Evolutionary conservation across 2,329 filamentous ascomycete genomes (phyloP), one percentile per base, ranked within the genome.

Genomic region (Pseudogymnoascus sp.): DNA sequence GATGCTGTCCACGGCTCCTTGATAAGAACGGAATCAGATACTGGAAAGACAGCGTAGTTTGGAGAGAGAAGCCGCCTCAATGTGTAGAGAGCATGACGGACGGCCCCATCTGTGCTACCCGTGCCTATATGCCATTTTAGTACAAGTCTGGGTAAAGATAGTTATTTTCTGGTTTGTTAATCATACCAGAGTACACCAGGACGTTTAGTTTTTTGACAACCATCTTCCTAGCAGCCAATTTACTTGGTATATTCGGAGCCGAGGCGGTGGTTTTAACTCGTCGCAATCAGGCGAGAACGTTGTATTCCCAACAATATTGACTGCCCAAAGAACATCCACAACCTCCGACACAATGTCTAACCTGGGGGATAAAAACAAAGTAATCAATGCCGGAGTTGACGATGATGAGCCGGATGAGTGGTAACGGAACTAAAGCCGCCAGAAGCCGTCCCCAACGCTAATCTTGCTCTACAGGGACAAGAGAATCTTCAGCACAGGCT

Each of bases 361-460:
- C 63, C 61, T 65, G 57, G 68, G 69, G 57, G 68, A 63, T 37
- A 65, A 71, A 53, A 30, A 22, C 57, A 58, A 68, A 59, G 61
- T 60, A 18, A 62, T 72, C 30, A 67, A 73, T 15, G 71, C 75
- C 58, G 71, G 78, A 28, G 79, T 83, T 47, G 83, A 86, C 37
- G 89, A 93, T 62, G 91, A 97, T 75, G 93, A 97, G 75, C 90
- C 90, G 3, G 94, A 97, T 80, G 93, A 96, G 63, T 97, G 93
- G 94, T 97, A 78, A 83, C 70, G 68, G 41, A 36, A 47, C 20
- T 60, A 41, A 41, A 60, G 35, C 36, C 63, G 60, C 60, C 66
- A 65, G 33, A 53, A 53, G 47, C 47, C 28, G 47, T 35, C 61
- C 60, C 59, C 61, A 64, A 65, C 61, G 62, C 64, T 65, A 65